These are phyloP conservation scores for Pseudoperonospora humuli DNA, from an alignment of 352 stramenopile genomes.

Conservation along the genomic window DNA sequence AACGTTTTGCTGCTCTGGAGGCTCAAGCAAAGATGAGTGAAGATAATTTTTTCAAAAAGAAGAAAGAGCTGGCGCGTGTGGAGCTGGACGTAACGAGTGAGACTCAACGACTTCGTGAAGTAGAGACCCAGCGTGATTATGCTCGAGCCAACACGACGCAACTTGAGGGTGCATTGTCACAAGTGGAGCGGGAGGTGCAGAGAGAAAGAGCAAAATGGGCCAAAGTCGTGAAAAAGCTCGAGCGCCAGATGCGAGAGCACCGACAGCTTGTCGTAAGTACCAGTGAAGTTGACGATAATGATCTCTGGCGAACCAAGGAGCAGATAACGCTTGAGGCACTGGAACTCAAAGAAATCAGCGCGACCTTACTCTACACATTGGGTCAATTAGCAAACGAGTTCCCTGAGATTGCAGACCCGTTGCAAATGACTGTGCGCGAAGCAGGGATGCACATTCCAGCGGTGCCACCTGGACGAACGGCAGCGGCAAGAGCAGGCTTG, in stretches of 20 bases:
- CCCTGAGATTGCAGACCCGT: conserved; percentile 84
- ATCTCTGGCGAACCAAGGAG: conserved; percentile 55
- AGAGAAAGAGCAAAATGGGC: conserved; percentile 55
- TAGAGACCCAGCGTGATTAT: conserved; percentile 64
- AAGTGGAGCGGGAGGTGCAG: conserved; percentile 73
- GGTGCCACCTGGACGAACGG: conserved; percentile 57
- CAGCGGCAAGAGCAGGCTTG: conserved; percentile 35
- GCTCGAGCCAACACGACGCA: conserved; percentile 53
- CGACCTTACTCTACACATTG: conserved; percentile 87
- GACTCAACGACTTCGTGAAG: conserved; percentile 48
- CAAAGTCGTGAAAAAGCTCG: conserved; percentile 67
- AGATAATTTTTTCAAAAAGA: conserved; percentile 88
- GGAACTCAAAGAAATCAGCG: conserved; percentile 75
- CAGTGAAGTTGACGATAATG: conserved; percentile 8
- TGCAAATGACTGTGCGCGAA: no score
- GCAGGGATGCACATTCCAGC: conserved; percentile 72
- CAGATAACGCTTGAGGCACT: conserved; percentile 77
- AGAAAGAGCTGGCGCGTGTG: conserved; percentile 90
- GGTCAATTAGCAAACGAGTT: conserved; percentile 91
- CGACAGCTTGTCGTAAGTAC: conserved; percentile 28
- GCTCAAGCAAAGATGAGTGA: conserved; percentile 81
- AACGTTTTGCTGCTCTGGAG: conserved; percentile 83
- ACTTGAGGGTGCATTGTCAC: conserved; percentile 43
- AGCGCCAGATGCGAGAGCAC: conserved; percentile 57
- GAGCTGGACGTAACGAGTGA: conserved; percentile 81